Conservation (phyloP, 371 early-diverging fungal species). For the Mucor velutinosus region DNA sequence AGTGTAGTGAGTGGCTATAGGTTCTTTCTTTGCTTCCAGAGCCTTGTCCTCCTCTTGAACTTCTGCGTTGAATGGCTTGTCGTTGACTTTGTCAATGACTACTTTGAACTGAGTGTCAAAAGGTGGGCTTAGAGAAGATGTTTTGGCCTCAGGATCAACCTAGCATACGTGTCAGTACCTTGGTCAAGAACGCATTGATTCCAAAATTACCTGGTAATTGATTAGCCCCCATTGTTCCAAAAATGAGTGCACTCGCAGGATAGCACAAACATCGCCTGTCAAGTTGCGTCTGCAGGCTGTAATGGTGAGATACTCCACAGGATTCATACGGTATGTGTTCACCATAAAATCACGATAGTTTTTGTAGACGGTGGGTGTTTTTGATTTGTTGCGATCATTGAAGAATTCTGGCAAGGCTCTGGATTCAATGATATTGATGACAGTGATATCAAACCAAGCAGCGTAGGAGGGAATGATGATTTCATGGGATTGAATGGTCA, state of each 20-base stretch:
- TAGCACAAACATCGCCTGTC: constrained; percentile 95
- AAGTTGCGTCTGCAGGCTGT: constrained; percentile 92
- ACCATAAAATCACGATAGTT: constrained; percentile 96
- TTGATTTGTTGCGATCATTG: constrained; percentile 82
- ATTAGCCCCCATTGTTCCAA: constrained; percentile 98
- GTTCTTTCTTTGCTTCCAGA: not conserved
- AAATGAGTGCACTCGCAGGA: constrained; percentile 94
- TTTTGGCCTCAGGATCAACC: constrained; percentile 88
- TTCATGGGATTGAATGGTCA: constrained; percentile 74
- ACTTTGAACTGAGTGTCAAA: constrained; percentile 89
- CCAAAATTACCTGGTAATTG: constrained; percentile 86
- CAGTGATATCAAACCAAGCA: constrained; percentile 85
- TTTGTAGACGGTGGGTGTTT: constrained; percentile 87
- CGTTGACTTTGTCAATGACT: constrained; percentile 21
- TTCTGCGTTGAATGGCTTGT: not conserved
- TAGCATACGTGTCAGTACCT: constrained; percentile 26
- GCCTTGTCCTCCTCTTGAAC: not conserved
- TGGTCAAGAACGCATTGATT: not conserved
- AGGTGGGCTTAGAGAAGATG: constrained; percentile 84
- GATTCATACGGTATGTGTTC: constrained; percentile 93
- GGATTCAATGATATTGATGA: constrained; percentile 83
- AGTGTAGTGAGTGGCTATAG: not conserved
- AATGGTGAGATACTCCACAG: constrained; percentile 89
- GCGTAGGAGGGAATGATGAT: constrained; percentile 87
- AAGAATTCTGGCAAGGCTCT: constrained; percentile 92